Evolutionary conservation across 352 stramenopile species (phyloP), one percentile per base, ranked within the genome.

Genomic region (Phytophthora sp.): DNA sequence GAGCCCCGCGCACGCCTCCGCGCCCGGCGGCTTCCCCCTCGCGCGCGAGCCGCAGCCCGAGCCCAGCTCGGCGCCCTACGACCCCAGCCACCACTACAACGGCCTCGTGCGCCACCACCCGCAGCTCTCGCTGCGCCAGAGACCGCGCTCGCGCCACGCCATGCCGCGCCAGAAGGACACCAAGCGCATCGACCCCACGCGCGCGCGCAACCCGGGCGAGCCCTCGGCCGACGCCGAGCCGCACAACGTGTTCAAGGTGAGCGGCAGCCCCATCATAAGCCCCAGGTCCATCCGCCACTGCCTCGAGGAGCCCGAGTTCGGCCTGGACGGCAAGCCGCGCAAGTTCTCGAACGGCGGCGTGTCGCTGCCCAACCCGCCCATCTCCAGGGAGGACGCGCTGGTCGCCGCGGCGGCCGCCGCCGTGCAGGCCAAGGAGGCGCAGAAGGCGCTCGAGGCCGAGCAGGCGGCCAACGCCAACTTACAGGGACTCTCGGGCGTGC

Each of bases 281-380:
- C 83, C 83, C n/a, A 62, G 80, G 1, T 80, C 77, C 11, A 89
- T 91, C 62, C 77, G 76, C 44, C 85, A 87, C 54, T 87, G 74
- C 17, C 67, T 91, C 18, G 72, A 75, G 9, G 82, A 89, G 51
- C 69, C 79, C 23, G 70, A 84, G 43, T 82, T 76, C 39, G 77
- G 75, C 15, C 50, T 83, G 15, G 66, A 88, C 17, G 72, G 66
- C 21, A 78, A 84, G 54, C 46, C 73, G 1, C 54, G 74, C 24
- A 65, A 70, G n/a, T 17, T 51, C n/a, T 73, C 60, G 8, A 68
- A 64, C 17, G 69, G 65, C 11, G 60, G 62, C 50, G 58, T 69
- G 12, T 48, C 51, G 31, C 35, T 74, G 35, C 58, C 69, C 3
- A 20, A 57, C 4, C 34, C 54, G 34, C 54, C 43, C 17, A 49